phyloP scores from a whole-genome alignment of 306 rosid genomes.

The Acacia melanoxylon region DNA sequence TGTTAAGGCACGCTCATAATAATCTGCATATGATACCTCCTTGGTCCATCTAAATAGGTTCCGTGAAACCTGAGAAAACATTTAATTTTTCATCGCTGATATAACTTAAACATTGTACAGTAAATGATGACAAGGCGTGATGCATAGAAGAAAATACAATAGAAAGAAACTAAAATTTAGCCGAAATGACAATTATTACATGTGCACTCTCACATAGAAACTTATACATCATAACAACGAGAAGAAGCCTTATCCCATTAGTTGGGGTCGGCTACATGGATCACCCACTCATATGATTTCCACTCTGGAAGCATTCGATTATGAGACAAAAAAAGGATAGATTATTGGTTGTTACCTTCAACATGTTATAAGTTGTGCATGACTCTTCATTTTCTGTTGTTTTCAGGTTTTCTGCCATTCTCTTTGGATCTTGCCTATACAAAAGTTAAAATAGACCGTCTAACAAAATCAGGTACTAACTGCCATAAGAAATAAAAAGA shows the following conservation, averaged over 20 bases:
- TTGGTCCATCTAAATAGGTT: slow-evolving; percentile 69
- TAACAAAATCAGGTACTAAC: not conserved
- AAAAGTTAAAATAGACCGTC: slow-evolving; percentile 1
- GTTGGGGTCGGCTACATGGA: too few species aligned
- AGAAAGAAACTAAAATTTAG: not conserved
- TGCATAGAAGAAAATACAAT: not conserved
- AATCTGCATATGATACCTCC: slow-evolving; percentile 61
- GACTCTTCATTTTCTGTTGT: slow-evolving; percentile 68
- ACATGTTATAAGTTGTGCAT: slow-evolving; percentile 78
- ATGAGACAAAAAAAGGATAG: not conserved
- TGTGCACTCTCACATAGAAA: not conserved
- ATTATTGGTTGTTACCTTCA: slow-evolving; percentile 46
- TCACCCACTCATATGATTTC: not conserved
- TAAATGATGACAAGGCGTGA: not conserved
- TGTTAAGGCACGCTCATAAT: slow-evolving; percentile 67
- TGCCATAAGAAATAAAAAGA: not conserved
- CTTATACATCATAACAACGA: not conserved
- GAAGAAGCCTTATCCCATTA: too few species aligned
- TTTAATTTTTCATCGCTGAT: not conserved
- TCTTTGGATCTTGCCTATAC: slow-evolving; percentile 59
- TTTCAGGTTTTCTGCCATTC: slow-evolving; percentile 47
- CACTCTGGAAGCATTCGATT: not conserved
- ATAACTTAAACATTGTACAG: not conserved
- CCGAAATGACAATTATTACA: not conserved
- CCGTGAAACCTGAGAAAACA: slow-evolving; percentile 59